These are phyloP conservation scores for Auricularia sp. DNA, from an alignment of 768 basidiomycete species.

Conservation along the genomic window DNA sequence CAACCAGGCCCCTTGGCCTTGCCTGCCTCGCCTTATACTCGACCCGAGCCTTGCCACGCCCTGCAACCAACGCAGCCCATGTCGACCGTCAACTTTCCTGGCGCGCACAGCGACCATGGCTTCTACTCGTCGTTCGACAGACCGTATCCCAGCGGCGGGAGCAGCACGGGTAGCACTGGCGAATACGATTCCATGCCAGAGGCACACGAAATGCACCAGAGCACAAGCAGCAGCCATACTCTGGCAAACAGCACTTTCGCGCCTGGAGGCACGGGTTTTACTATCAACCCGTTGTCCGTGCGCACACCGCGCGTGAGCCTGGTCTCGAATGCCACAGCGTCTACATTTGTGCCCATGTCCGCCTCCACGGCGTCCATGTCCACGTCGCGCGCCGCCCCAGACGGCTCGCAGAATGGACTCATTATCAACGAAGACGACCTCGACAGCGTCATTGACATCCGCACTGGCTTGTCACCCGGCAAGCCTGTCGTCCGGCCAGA, in stretches of 20 bases:
- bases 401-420: background rate
- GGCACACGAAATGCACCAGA: background rate
- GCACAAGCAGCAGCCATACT: background rate
- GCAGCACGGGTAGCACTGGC: background rate
- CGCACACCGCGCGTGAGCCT: background rate
- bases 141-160: background rate
- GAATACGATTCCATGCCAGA: constrained; percentile 2
- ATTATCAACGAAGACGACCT: background rate
- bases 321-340: background rate
- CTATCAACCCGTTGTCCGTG: background rate
- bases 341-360: background rate
- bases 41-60: constrained; percentile 1
- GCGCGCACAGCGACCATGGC: background rate
- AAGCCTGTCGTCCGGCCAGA: constrained; percentile 34
- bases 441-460: constrained; percentile 2
- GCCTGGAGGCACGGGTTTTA: background rate
- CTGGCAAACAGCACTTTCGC: background rate
- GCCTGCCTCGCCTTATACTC: background rate
- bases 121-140: constrained; percentile 1
- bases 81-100: background rate
- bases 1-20: constrained; percentile 3
- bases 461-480: background rate
- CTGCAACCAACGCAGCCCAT: background rate
- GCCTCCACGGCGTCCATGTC: background rate
- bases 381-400: background rate